A percentile compares a stretch with the other conserved stretches of the same genome.
phyloP scores from a whole-genome alignment of 768 basidiomycete genomes.

The Boletus subparvulus region DNA sequence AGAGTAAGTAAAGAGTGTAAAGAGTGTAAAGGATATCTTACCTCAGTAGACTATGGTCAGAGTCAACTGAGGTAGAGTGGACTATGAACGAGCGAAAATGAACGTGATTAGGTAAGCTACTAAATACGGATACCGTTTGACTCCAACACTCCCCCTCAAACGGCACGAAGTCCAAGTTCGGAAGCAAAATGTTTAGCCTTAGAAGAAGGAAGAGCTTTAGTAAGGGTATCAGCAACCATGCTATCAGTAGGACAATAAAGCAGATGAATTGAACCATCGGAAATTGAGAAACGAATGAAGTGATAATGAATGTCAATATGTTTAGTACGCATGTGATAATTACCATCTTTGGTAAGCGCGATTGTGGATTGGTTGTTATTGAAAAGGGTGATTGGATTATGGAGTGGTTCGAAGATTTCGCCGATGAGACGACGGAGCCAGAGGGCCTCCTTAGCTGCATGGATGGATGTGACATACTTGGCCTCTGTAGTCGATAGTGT shows the following conservation, averaged over 20 bases:
- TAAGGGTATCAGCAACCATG: constrained; percentile 3
- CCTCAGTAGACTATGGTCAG: too few relatives aligned
- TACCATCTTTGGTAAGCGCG: not conserved
- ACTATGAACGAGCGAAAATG: too few relatives aligned
- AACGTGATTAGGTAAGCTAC: too few relatives aligned
- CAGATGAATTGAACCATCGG: not conserved
- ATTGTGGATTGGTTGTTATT: not conserved
- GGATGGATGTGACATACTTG: not conserved
- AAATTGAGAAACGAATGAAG: constrained; percentile 1
- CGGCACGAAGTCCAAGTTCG: not conserved
- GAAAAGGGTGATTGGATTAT: not conserved
- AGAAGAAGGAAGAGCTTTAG: not conserved
- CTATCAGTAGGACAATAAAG: not conserved
- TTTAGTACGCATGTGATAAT: not conserved
- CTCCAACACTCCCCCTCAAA: too few relatives aligned
- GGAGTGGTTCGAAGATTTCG: not conserved
- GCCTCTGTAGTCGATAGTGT: not conserved
- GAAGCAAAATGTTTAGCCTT: constrained; percentile 3
- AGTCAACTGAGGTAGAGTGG: too few relatives aligned
- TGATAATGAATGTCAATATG: not conserved
- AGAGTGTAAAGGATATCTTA: too few relatives aligned
- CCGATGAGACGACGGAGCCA: not conserved
- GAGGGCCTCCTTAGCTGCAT: not conserved
- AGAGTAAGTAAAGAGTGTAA: too few relatives aligned
- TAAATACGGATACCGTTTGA: too few relatives aligned